Percentiles rank a stretch among this genome's conserved stretches.
Conservation (phyloP, 2,329 filamentous ascomycete genomes). For the Arachnopeziza araneosa region DNA sequence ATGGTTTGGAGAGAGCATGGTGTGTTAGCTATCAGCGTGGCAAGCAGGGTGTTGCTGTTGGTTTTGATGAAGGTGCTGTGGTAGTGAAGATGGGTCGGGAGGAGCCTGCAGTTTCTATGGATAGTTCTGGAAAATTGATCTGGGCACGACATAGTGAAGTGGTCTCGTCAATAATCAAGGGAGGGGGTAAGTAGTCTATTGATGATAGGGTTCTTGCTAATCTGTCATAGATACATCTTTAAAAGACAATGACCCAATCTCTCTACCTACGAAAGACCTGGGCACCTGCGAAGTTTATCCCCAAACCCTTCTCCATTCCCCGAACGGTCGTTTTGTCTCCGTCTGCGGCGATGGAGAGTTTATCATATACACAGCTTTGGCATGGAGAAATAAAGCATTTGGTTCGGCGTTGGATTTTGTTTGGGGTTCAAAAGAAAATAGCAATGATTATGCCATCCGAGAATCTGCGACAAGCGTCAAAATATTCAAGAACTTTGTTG, state of each 20-base stretch:
- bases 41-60: constrained; percentile 89
- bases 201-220: constrained; percentile 23
- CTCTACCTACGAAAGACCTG: constrained; percentile 85
- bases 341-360: constrained; percentile 97
- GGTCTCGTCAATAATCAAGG: constrained; percentile 90
- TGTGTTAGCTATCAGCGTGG: constrained; percentile 94
- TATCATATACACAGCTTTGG: constrained; percentile 95
- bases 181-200: constrained; percentile 49
- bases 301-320: constrained; percentile 90
- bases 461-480: constrained; percentile 93
- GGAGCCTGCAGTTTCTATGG: constrained; percentile 97
- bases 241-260: constrained; percentile 86
- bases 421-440: constrained; percentile 95
- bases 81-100: constrained; percentile 97
- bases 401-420: constrained; percentile 93
- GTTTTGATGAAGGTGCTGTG: constrained; percentile 95
- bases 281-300: constrained; percentile 96
- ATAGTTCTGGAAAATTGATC: constrained; percentile 88
- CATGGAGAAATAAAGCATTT: constrained; percentile 96
- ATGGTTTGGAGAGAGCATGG: constrained; percentile 94
- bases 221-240: constrained; percentile 58
- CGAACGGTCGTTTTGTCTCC: constrained; percentile 83
- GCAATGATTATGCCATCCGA: constrained; percentile 95
- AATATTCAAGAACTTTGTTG: constrained; percentile 96
- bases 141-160: constrained; percentile 96